phyloP scores from a whole-genome alignment of 129 eudicot species.

The Saussurea involucrata region DNA sequence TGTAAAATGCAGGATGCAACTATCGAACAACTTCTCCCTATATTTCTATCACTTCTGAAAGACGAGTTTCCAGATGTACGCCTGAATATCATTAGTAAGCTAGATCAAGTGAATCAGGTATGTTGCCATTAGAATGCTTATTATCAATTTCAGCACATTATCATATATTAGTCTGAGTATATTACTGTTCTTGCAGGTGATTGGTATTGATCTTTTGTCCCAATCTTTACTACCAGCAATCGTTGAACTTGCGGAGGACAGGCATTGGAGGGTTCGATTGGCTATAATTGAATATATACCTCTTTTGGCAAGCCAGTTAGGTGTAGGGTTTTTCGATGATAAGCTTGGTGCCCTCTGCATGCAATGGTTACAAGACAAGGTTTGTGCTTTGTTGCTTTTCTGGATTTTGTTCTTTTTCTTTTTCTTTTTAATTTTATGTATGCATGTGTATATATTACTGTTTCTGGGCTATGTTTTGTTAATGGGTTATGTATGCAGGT shows the following conservation, averaged over 20 bases:
- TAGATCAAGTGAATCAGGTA: constrained; percentile 99
- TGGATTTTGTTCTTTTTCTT: not conserved
- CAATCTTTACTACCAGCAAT: constrained; percentile 95
- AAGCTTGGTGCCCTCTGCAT: constrained; percentile 96
- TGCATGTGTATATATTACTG: not conserved
- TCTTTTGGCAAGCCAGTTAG: constrained; percentile 92
- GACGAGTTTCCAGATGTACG: constrained; percentile 99
- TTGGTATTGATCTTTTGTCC: constrained; percentile 92
- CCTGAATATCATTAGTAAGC: constrained; percentile 93
- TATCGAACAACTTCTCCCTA: constrained; percentile 96
- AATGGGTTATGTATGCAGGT: constrained; percentile 48
- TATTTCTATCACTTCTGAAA: constrained; percentile 86
- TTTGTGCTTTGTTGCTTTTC: constrained; percentile 22
- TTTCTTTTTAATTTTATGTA: not conserved
- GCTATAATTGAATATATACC: constrained; percentile 99
- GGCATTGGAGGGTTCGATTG: constrained; percentile 98
- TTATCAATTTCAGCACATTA: not conserved
- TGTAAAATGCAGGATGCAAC: constrained; percentile 83
- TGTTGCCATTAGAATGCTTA: constrained; percentile 9
- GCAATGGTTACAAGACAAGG: constrained; percentile 99
- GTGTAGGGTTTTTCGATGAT: constrained; percentile 98
- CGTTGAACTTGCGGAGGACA: constrained; percentile 98
- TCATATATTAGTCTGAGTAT: not conserved
- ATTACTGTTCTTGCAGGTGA: constrained; percentile 51
- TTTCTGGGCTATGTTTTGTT: not conserved